These are phyloP conservation scores for Naumovozyma dairenensis DNA, from an alignment of 805 yeast genomes.

Conservation along the genomic window DNA sequence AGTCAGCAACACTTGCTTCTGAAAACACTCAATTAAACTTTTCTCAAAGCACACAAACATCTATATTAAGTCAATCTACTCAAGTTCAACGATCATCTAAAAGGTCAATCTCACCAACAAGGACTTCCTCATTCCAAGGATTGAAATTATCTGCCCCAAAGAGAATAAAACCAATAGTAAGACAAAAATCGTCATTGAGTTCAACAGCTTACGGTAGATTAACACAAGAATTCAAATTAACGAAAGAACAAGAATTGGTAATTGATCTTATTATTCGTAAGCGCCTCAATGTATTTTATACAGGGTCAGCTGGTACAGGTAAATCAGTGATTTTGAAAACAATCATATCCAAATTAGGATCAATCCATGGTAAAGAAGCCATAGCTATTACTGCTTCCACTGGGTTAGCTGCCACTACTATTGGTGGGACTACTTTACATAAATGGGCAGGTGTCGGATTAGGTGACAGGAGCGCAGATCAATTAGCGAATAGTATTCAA, in stretches of 20 bases:
- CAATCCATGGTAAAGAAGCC: conserved; percentile 34
- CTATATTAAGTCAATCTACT: background rate
- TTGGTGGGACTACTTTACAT: conserved; percentile 85
- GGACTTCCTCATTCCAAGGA: conserved; percentile 12
- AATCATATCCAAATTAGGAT: conserved; percentile 45
- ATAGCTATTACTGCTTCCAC: conserved; percentile 94
- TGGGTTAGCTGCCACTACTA: conserved; percentile 89
- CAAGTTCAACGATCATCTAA: conserved; percentile 7
- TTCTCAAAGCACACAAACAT: conserved; percentile 1
- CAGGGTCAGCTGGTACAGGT: conserved; percentile 87
- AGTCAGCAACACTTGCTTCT: background rate
- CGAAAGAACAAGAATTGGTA: conserved; percentile 44
- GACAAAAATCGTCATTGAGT: conserved; percentile 1
- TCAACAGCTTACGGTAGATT: no score
- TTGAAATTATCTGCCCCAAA: conserved; percentile 13
- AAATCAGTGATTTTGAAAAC: conserved; percentile 61
- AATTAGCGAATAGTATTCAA: conserved; percentile 27
- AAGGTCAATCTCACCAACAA: conserved; percentile 3
- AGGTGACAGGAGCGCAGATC: conserved; percentile 43
- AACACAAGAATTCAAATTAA: conserved; percentile 13
- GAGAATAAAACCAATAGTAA: conserved; percentile 10
- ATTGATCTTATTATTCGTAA: conserved; percentile 42
- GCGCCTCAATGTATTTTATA: conserved; percentile 52
- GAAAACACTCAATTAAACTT: background rate
- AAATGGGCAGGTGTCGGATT: conserved; percentile 80